phyloP scores from a whole-genome alignment of 148 eudicot species.

The Vaccinium corymbosum region DNA sequence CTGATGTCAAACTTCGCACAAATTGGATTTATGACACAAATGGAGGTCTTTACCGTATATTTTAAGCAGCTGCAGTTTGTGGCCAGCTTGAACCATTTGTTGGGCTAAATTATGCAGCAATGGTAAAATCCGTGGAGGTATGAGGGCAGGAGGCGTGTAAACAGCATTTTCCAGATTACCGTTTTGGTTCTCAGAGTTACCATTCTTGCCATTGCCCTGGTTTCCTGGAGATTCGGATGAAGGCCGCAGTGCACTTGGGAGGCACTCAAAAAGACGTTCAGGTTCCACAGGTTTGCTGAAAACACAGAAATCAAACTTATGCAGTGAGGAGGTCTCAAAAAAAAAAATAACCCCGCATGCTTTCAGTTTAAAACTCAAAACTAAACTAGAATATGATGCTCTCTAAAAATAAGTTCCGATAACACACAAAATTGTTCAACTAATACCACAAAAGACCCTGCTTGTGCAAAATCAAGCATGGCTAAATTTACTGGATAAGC shows the following conservation, averaged over 20 bases:
- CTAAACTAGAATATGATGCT: not conserved
- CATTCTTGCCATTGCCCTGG: conserved; percentile 50
- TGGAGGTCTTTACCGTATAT: conserved; percentile 61
- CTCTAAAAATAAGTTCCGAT: not conserved
- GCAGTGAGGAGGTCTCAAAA: conserved; percentile 9
- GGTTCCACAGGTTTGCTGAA: conserved; percentile 96
- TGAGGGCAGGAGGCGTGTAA: conserved; percentile 85
- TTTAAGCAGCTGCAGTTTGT: conserved; percentile 74
- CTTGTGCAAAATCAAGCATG: not conserved
- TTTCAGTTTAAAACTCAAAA: not conserved
- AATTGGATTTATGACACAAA: not conserved
- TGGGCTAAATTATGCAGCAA: conserved; percentile 82
- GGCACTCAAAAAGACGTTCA: conserved; percentile 91
- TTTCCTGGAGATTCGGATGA: conserved; percentile 73
- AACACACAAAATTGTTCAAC: not conserved
- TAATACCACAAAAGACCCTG: not conserved
- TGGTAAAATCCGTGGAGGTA: conserved; percentile 85
- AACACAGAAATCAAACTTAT: conserved; percentile 10
- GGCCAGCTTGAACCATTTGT: conserved; percentile 95
- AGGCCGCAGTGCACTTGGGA: conserved; percentile 83
- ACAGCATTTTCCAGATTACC: conserved; percentile 61
- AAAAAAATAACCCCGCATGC: not conserved
- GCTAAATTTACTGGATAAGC: not conserved
- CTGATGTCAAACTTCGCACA: not conserved
- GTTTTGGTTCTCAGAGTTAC: conserved; percentile 51